Base-by-base conservation (phyloP, 257 asterid genomes). In the Solanum virginianum region DNA sequence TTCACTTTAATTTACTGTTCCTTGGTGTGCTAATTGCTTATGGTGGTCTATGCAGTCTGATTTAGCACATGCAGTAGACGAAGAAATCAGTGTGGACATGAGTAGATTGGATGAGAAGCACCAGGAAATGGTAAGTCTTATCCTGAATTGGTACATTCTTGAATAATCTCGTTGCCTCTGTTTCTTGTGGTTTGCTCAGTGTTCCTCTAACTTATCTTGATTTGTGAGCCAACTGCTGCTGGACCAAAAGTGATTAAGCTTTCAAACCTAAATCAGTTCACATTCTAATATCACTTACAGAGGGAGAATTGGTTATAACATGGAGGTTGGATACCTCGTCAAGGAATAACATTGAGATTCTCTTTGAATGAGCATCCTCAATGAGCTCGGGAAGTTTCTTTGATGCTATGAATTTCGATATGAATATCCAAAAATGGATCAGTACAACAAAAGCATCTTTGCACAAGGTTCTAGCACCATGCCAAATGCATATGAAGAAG, bases 81-180 rank as follows among this genome's bases (percentile, higher is more conserved):
- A 91, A 89, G 97, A 91, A 81, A 87, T 94, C 71, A 87, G 88
- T 24, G 86, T 85, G 75, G 93, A 92, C 88, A 86, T 92, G 83
- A 83, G 86, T 89, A 89, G 81, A 80, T 85, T 94, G 89, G 92
- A 90, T 77, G 91, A 91, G 87, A 92, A 93, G 90, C 89, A 92
- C 88, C 92, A 88, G 84, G 94, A 93, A 89, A 91, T 90, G 97
- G 99, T 95, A 91, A 83, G 80, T 88, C 83, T 85, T 71, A 49
- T 49, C 24, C 56, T 53, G 82, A 75, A 49, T 75, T 9, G 14
- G 62, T 49, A 49, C 43, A 47, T 49, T 75, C 43, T 75, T 49
- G 36, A 75, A 62, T 75, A 32, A 49, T 24, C 15, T 75, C 62
- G 47, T 41, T 18, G 10, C 81, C 60, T 75, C 62, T 24, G 62